Evolutionary conservation across 2,329 filamentous ascomycete genomes (phyloP), one percentile per base, ranked within the genome.

Genomic region (Ceratocystis variospora): DNA sequence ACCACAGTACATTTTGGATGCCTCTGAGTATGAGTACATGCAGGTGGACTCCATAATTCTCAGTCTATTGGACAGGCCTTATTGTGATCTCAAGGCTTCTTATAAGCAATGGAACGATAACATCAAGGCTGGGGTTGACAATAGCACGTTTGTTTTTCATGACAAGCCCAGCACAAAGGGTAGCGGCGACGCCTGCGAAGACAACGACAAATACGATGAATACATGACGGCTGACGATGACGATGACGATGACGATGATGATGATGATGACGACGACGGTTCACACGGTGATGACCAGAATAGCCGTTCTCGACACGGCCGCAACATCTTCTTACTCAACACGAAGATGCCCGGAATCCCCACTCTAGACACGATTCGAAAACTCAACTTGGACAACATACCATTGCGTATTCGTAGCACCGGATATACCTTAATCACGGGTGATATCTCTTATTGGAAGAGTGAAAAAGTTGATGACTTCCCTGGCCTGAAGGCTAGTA

Each of bases 1-100:
- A 10, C 89, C 88, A 1, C 87, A 90, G 72, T 83, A 86, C 71
- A 80, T 94, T 10, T 79, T 93, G 10, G 87, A 92, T 69, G 87
- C 87, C 0, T 82, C 85, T 68, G 81, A 80, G 0, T 78, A 86
- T 69, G 73, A 75, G 7, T 90, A 87, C 87, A 78, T 86, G 69
- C 76, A 77, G 0, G 73, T 90, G 22, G 80, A 85, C 69, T 75
- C 72, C 72, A 37, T 67, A 3, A 63, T 67, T 22, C 41, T 46
- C n/a, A 31, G 64, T 31, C 44, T 64, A 12, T 46, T 64, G 22
- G 31, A 62, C 7, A 37, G 53, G 6, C 62, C 62, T 2, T 64
- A 53, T 6, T 46, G 62, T 15, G 44, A 46, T 37, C 53, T 64
- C 5, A 53, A 50, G 17, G 44, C 33, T 17, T 28, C 62, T 12